Evolutionary conservation across 78 protist genomes (phyloP), one percentile per base, ranked within the genome.

Genomic region (Dictyostelium capitatum): DNA sequence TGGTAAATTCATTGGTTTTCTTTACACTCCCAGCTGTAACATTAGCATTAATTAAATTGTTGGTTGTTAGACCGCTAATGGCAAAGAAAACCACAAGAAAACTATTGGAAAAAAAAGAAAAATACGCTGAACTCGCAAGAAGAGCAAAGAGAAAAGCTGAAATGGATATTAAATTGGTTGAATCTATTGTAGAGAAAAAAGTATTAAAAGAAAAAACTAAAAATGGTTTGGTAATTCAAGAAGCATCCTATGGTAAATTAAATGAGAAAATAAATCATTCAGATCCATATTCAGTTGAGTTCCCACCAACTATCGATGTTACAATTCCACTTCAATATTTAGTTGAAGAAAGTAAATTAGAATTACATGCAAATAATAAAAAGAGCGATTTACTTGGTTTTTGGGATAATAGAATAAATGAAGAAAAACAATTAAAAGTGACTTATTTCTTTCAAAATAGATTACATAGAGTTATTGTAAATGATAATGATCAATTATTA

Each of bases 381-480:
- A 92, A 92, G 54, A 80, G 91, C 10, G 83, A 64, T 65, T 11
- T 92, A 19, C 37, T 83, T 12, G 96, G 92, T 41, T 92, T 92
- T 59, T 92, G 82, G 79, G 96, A 92, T 77, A 87, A 89, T 41
- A 51, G 92, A 51, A 46, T 82, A 0, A 79, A 82, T n/a, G 96
- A 92, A 28, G 70, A 56, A 10, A 92, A 92, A 75, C 79, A 78
- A 64, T 53, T 92, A 46, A 53, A 30, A 11, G 89, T 92, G 7
- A 57, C 83, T 56, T 92, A 92, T 77, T 74, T 81, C 41, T 92
- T 83, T 89, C 80, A 83, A 75, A 82, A 75, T 28, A 57, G 51
- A 53, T 14, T 83, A 43, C 96, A 92, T 54, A 41, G 46, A 28
- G 81, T 46, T 4, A 37, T 23, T 12, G 82, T 83, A 4, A 77